Base-by-base conservation (phyloP, 345 rosid species). In the Citrus sp. region DNA sequence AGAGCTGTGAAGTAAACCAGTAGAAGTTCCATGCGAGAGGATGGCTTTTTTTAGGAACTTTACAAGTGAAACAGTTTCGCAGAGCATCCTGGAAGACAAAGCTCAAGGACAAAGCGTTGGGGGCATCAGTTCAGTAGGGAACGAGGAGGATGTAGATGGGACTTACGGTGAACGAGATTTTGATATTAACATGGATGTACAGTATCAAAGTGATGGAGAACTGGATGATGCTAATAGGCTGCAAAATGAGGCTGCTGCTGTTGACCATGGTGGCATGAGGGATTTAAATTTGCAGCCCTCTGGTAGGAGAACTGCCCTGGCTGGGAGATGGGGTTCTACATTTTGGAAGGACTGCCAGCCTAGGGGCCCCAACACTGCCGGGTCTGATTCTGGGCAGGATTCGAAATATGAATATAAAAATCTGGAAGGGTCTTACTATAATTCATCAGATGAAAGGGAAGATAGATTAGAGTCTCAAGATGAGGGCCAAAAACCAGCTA, bases 301-400 rank as follows among this genome's bases (percentile, higher is more conserved):
- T 46, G 97, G 90, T 66, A 93, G 91, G 83, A 94, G 91, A 87
- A 82, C 81, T 24, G 88, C 87, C 77, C 85, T 82, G 25, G 73
- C 92, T 72, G 96, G 98, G 64, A 91, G 86, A 76, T 97, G 99
- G 99, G 99, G 99, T 82, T 93, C 98, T 12, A 86, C 88, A 28
- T 97, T 94, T 83, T 97, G 98, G 99, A 97, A 89, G 85, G 99
- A 94, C 75, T 97, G 99, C 87, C 98, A 89, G 85, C 99, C 99
- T 13, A 83, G 89, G 89, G 88, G 86, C 46, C 78, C 82, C 38
- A 58, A 30, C 70, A 84, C 81, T 58, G 93, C 84, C 22, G 92
- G 87, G 7, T 91, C 91, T 75, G 96, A 85, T 82, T 89, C 93
- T 72, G 94, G 93, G 34, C 91, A 86, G 74, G 94, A 93, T 84